Evolutionary conservation across 768 basidiomycete species (phyloP).

Genomic region (Baorangia bicolor): DNA sequence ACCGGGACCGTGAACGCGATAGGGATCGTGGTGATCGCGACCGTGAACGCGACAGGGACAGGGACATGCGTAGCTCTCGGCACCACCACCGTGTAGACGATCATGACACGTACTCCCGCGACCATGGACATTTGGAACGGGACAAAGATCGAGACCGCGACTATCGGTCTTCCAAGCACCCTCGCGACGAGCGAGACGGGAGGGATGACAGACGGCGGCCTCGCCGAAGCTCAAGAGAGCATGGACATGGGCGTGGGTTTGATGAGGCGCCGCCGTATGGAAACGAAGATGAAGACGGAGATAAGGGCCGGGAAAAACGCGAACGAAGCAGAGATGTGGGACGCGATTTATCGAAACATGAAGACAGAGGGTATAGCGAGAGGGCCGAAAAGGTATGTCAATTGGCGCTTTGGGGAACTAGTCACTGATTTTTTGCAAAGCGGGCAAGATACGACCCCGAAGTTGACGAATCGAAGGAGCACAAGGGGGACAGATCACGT

Average conservation of each 20-base stretch:
- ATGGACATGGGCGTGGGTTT: conserved; percentile 42
- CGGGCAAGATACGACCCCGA: conserved; percentile 54
- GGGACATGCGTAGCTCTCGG: conserved; percentile 36
- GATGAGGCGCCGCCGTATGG: conserved; percentile 45
- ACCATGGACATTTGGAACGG: conserved; percentile 33
- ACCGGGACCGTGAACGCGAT: conserved; percentile 41
- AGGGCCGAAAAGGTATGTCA: conserved; percentile 64
- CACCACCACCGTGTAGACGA: conserved; percentile 38
- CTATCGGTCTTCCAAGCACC: conserved; percentile 43
- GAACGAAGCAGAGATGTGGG: conserved; percentile 47
- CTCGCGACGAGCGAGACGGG: conserved; percentile 56
- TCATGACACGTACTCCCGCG: conserved; percentile 32
- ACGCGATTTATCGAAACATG: conserved; percentile 36
- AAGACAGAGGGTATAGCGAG: conserved; percentile 50
- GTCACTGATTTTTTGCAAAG: conserved; percentile 33
- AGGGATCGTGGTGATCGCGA: conserved; percentile 43
- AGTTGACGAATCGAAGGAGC: conserved; percentile 44
- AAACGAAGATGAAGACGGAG: conserved; percentile 41
- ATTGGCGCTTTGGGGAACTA: background rate
- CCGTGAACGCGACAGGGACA: conserved; percentile 43
- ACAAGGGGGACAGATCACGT: conserved; percentile 37
- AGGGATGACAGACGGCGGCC: conserved; percentile 50
- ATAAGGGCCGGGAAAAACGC: conserved; percentile 36
- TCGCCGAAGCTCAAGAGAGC: conserved; percentile 40
- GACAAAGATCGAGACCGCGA: conserved; percentile 43